A percentile compares a stretch with the other conserved stretches of the same genome.
phyloP scores from a whole-genome alignment of 2,329 filamentous ascomycete species.

The Westerdykella ornata region DNA sequence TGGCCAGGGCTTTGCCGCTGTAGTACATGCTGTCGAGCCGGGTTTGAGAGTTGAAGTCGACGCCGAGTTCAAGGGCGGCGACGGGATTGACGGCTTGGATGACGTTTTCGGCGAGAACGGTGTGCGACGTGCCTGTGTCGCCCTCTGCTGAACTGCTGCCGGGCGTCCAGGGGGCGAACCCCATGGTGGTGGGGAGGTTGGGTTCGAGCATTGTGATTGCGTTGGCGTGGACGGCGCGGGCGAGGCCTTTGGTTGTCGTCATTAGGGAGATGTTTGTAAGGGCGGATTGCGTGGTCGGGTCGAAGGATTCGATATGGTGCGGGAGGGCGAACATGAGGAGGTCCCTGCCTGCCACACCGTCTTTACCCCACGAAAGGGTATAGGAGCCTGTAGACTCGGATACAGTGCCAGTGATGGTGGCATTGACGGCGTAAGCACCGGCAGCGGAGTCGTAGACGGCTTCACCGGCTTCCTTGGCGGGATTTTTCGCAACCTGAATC shows the following conservation, averaged over 20 bases:
- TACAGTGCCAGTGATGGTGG: constrained; percentile 46
- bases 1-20: constrained; percentile 54
- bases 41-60: constrained; percentile 67
- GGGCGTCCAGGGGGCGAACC: constrained; percentile 73
- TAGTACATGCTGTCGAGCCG: constrained; percentile 91
- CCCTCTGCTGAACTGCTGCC: constrained; percentile 22
- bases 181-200: constrained; percentile 63
- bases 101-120: neutral
- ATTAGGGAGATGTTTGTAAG: constrained; percentile 55
- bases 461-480: constrained; percentile 46
- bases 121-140: constrained; percentile 11
- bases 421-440: constrained; percentile 64
- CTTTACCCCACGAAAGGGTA: constrained; percentile 63
- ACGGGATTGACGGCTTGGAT: constrained; percentile 53
- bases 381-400: constrained; percentile 57
- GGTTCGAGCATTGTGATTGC: constrained; percentile 63
- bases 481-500: constrained; percentile 79
- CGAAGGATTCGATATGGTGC: constrained; percentile 76
- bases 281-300: constrained; percentile 47
- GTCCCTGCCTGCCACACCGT: constrained; percentile 51
- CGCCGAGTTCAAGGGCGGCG: constrained; percentile 63
- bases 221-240: constrained; percentile 54
- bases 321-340: constrained; percentile 86
- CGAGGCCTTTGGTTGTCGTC: constrained; percentile 82
- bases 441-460: constrained; percentile 65